phyloP scores from a whole-genome alignment of 2,329 filamentous ascomycete species.

The Pseudogymnoascus sp. region DNA sequence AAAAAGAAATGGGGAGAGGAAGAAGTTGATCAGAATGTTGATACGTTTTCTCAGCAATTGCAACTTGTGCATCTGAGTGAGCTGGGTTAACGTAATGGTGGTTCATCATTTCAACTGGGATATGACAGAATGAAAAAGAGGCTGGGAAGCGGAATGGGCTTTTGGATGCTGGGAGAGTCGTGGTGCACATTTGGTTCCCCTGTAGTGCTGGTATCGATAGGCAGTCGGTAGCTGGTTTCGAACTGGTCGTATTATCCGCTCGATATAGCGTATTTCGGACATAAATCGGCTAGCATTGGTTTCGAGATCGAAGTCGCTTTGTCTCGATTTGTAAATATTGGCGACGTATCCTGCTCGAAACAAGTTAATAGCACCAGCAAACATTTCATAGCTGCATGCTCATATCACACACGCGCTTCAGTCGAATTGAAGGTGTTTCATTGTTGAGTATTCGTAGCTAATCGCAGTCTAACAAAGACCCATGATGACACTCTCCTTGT shows the following conservation, averaged over 20 bases:
- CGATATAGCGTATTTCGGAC: background rate
- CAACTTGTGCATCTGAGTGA: constrained; percentile 8
- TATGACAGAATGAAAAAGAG: background rate
- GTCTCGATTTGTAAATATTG: background rate
- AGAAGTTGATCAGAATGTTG: constrained; percentile 6
- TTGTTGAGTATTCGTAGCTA: constrained; percentile 8
- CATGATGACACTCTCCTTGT: constrained; percentile 25
- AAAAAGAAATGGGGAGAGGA: background rate
- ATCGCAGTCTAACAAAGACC: constrained; percentile 2
- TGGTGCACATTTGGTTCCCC: background rate
- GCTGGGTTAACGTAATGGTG: constrained; percentile 9
- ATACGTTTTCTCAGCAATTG: constrained; percentile 8
- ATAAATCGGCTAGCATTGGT: background rate
- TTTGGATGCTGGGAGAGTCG: background rate
- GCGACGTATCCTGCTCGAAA: background rate
- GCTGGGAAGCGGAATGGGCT: background rate
- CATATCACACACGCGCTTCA: constrained; percentile 4
- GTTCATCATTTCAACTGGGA: constrained; percentile 7
- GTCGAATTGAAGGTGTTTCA: constrained; percentile 8
- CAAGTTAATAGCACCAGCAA: constrained; percentile 5
- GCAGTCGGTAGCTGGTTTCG: background rate
- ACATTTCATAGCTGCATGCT: constrained; percentile 3
- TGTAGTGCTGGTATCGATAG: background rate
- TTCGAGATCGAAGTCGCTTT: background rate
- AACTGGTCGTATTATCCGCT: background rate